These are phyloP conservation scores for Cercophora sp. DNA, from an alignment of 495 filamentous ascomycete genomes.

Conservation along the genomic window DNA sequence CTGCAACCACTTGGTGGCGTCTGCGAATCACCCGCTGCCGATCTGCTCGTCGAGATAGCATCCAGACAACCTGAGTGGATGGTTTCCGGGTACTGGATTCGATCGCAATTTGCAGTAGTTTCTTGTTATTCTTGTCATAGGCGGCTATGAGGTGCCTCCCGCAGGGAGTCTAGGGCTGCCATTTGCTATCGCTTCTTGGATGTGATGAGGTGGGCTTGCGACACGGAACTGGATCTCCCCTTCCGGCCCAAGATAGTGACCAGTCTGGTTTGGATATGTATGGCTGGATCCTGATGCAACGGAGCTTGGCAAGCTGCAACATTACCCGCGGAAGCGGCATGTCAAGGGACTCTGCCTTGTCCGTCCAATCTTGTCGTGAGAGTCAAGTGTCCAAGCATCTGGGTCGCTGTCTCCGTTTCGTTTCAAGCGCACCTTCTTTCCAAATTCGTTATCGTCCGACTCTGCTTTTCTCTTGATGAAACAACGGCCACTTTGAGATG, in stretches of 20 bases:
- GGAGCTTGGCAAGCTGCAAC: too few relatives aligned
- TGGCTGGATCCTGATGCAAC: too few relatives aligned
- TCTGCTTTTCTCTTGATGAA: not conserved
- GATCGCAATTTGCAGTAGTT: conserved; percentile 1
- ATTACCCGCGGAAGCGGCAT: too few relatives aligned
- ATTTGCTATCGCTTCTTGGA: not conserved
- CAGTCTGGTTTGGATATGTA: too few relatives aligned
- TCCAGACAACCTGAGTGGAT: not conserved
- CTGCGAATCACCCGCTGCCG: not conserved
- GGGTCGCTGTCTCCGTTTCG: conserved; percentile 17
- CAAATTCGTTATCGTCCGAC: not conserved
- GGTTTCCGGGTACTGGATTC: not conserved
- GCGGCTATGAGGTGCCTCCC: not conserved
- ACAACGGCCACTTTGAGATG: too few relatives aligned
- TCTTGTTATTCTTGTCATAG: not conserved
- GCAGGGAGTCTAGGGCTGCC: not conserved
- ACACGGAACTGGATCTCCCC: not conserved
- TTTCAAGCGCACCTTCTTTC: conserved; percentile 6
- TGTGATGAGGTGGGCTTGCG: not conserved
- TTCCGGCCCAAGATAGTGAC: not conserved
- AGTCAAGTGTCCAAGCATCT: too few relatives aligned
- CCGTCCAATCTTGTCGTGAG: too few relatives aligned
- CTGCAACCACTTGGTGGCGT: too few relatives aligned
- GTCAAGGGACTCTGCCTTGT: too few relatives aligned
- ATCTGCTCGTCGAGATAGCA: not conserved